Evolutionary conservation across 2,329 filamentous ascomycete genomes (phyloP), one percentile per base, ranked within the genome.

Genomic region (Sporothrix luriei): DNA sequence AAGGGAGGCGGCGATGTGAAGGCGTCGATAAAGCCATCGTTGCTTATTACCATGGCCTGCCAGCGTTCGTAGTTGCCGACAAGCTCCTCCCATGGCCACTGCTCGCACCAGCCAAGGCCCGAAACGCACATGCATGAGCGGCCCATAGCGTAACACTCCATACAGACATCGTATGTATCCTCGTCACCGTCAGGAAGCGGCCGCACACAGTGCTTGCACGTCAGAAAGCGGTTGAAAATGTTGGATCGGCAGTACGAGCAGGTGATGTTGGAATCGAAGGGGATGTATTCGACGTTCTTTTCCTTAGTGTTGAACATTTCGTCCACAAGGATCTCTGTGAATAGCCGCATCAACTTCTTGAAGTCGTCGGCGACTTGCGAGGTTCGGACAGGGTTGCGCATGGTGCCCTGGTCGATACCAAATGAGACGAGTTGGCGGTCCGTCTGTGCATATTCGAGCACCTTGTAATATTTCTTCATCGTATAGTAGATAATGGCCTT

Each of bases 111-210:
- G 71, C 87, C 88, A 13, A 97, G 85, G 13, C 88, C 89, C 3
- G 94, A 97, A 66, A 97, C 86, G 76, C 95, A 99, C 3, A 87
- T 88, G 77, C 95, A 99, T 59, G 94, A 97, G 66, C 95, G 88
- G 26, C 95, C 95, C 91, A 98, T 97, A n/a, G 89, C 91, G 76
- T 97, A 99, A 77, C 95, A 99, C 74, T 99, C 95, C 91, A 99
- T 94, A 76, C 95, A 99, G 26, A 99, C 85, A 78, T 99, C 95
- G 77, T 98, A 99, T 0, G 92, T 92, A 76, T 98, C 92, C 69
- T 93, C 90, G 19, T 85, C 87, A 43, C 88, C 91, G 71, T 86
- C 85, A 13, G 86, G 82, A 24, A 92, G 83, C 64, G 84, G 82
- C 48, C 90, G 85, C 59, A 92, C 86, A 78, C 95, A 99, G 68